Conservation (phyloP, 2,329 filamentous ascomycete species). For the Cordyceps tenuipes region DNA sequence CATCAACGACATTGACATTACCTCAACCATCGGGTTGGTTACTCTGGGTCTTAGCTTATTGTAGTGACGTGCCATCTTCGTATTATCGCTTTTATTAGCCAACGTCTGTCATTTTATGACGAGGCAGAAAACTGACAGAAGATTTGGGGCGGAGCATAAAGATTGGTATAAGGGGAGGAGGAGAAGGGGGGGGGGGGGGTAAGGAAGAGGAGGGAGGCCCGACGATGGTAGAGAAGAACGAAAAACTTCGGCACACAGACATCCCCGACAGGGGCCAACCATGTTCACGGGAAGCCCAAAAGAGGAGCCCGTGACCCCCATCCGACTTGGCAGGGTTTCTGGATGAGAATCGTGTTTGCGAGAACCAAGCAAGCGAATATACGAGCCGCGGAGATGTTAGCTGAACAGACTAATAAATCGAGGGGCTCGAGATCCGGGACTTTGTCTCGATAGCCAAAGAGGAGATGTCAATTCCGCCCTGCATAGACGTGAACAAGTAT, state of each 20-base stretch:
- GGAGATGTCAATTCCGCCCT: too few relatives aligned
- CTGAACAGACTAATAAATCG: too few relatives aligned
- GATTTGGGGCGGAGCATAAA: background rate
- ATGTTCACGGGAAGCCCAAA: background rate
- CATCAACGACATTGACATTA: background rate
- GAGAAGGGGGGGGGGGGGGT: background rate
- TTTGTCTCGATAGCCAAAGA: too few relatives aligned
- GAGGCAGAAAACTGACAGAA: background rate
- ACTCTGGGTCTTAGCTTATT: background rate
- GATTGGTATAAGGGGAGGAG: background rate
- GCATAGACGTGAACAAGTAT: background rate
- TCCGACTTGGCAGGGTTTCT: background rate
- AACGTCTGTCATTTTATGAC: background rate
- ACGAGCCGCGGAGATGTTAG: too few relatives aligned
- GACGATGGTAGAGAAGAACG: constrained; percentile 1
- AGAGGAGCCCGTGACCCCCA: background rate
- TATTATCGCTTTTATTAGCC: background rate
- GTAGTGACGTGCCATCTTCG: background rate
- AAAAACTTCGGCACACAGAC: constrained; percentile 2
- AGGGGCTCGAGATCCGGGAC: too few relatives aligned
- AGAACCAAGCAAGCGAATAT: too few relatives aligned
- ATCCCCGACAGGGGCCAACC: background rate
- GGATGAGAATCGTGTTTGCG: too few relatives aligned
- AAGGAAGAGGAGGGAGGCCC: background rate
- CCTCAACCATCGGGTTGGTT: background rate